Base-by-base conservation (phyloP, 306 rosid genomes). In the Cyamopsis tetragonoloba region DNA sequence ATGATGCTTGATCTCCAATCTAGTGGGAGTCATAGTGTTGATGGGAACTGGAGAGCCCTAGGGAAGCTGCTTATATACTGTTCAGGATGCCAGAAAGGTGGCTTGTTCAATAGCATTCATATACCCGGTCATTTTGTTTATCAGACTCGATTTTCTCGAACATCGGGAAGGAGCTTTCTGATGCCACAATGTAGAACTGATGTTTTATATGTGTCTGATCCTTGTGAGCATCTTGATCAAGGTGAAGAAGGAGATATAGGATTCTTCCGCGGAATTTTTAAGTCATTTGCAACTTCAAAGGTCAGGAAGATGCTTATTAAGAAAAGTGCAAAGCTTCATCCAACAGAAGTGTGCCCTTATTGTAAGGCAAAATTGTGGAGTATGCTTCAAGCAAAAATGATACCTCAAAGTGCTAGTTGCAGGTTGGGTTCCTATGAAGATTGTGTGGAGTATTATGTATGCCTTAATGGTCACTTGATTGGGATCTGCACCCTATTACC, bases 31-130 rank as follows among this genome's bases (percentile, higher is more conserved):
- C 96, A 89, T 82, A 87, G 74, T 30, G 85, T 89, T 32, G 96
- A 89, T 73, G 93, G 96, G 56, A 89, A 87, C 85, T 89, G 96
- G 96, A 83, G 87, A 46, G 91, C 96, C 54, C 89, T 89, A 1
- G 96, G 86, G 77, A 89, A 83, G 78, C 83, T 89, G 22, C 89
- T 89, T 51, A 79, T 87, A 72, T 83, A 81, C 79, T 89, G 96
- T 68, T 77, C 96, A 1, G 96, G 96, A 42, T 81, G 87, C 82
- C 83, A 81, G 80, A 87, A 76, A 71, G 89, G 90, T 14, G 93
- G 93, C 66, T 81, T 89, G 42, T 89, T 89, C 70, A 85, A 83
- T 48, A 81, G 71, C 72, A 54, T 62, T 78, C 85, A 87, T 65
- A 87, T 85, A 37, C 89, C 93, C 14, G 93, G 93, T 27, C 96